A percentile compares a stretch with the other conserved stretches of the same genome.
These are phyloP conservation scores for Paraphoma sp. DNA, from an alignment of 2,329 filamentous ascomycete genomes.

Conservation along the genomic window DNA sequence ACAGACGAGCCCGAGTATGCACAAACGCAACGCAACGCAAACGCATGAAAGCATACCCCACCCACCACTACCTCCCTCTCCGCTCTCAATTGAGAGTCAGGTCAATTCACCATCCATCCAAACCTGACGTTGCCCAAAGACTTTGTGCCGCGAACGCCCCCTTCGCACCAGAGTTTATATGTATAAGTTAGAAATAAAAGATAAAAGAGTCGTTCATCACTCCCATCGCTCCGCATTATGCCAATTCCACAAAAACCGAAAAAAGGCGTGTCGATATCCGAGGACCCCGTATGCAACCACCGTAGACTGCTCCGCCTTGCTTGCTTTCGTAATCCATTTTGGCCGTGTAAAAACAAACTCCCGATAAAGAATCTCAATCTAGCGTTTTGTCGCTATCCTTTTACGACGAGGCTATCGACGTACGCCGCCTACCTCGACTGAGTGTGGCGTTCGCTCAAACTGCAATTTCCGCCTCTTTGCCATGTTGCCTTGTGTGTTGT, in stretches of 20 bases:
- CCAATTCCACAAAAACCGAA: constrained; percentile 1
- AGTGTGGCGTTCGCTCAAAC: constrained; percentile 43
- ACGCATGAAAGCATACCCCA: background rate
- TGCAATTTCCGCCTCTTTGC: constrained; percentile 45
- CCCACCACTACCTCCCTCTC: too few species aligned
- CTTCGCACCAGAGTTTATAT: background rate
- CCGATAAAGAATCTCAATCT: background rate
- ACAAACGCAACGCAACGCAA: background rate
- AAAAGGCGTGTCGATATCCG: background rate
- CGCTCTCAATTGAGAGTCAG: too few species aligned
- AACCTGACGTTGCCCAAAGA: background rate
- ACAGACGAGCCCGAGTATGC: constrained; percentile 7
- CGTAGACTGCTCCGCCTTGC: too few species aligned
- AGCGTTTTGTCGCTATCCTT: background rate
- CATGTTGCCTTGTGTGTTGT: constrained; percentile 54
- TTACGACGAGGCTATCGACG: constrained; percentile 33
- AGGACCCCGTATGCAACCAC: background rate
- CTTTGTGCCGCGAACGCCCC: background rate
- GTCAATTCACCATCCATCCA: background rate
- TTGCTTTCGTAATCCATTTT: background rate
- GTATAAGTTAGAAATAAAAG: background rate
- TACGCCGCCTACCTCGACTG: constrained; percentile 44
- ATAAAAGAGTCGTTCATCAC: background rate
- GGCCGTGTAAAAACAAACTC: background rate
- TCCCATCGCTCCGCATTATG: constrained; percentile 5